Conservation (phyloP, 306 rosid genomes). For the Quercus engelmannii region DNA sequence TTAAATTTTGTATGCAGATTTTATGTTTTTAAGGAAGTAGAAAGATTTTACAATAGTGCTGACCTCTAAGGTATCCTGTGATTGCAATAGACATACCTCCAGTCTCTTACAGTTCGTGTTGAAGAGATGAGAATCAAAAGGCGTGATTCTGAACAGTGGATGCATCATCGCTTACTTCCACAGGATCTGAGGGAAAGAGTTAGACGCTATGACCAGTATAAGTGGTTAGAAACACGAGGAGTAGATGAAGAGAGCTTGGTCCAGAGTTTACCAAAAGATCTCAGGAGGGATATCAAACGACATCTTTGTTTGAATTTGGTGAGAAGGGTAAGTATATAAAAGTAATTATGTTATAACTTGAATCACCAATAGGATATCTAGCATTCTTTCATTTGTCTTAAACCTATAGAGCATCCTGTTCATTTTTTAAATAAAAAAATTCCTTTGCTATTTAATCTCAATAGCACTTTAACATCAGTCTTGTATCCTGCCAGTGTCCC, state of each 20-base stretch:
- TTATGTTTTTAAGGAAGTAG: neutral
- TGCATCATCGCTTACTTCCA: constrained; percentile 61
- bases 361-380: neutral
- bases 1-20: no score
- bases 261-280: constrained; percentile 52
- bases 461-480: no score
- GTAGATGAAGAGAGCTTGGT: constrained; percentile 58
- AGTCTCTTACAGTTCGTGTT: constrained; percentile 48
- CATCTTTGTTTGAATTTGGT: constrained; percentile 73
- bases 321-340: constrained; percentile 57
- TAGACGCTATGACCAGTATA: constrained; percentile 52
- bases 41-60: neutral
- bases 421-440: neutral
- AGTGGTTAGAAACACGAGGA: constrained; percentile 59
- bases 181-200: constrained; percentile 53
- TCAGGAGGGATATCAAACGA: constrained; percentile 53
- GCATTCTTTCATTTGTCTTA: neutral
- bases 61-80: neutral
- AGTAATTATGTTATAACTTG: neutral
- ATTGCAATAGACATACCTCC: constrained; percentile 48
- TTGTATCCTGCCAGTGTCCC: no score
- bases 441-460: no score
- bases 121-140: constrained; percentile 63
- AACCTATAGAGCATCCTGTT: neutral
- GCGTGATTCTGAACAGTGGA: constrained; percentile 62